Evolutionary conservation across 768 basidiomycete species (phyloP).

Genomic region (Hygrocybe punicea): DNA sequence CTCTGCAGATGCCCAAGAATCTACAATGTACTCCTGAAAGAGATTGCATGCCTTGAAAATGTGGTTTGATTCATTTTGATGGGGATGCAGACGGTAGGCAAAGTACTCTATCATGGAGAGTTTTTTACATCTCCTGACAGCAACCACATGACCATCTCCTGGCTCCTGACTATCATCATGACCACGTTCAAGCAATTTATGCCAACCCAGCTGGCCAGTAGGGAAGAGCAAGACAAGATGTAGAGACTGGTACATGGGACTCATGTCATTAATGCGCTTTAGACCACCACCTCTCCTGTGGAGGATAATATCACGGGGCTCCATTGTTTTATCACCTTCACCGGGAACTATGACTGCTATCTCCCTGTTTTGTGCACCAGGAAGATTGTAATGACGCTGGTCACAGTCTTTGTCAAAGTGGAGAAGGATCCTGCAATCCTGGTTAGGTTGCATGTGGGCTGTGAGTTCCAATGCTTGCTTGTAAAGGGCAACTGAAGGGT

Average conservation of each 20-base stretch:
- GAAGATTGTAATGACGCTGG: constrained; percentile 41
- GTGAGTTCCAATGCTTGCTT: constrained; percentile 24
- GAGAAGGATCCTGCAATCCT: constrained; percentile 7
- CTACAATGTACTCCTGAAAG: constrained; percentile 39
- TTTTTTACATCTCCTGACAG: constrained; percentile 11
- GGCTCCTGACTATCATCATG: background rate
- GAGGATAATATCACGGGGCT: constrained; percentile 36
- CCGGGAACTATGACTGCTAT: constrained; percentile 43
- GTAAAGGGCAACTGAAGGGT: constrained; percentile 21
- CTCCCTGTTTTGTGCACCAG: constrained; percentile 36
- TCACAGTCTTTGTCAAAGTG: constrained; percentile 22
- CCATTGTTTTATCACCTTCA: constrained; percentile 16
- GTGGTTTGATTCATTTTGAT: constrained; percentile 20
- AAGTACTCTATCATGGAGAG: constrained; percentile 26
- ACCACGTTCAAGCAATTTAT: constrained; percentile 5
- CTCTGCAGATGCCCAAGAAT: constrained; percentile 41
- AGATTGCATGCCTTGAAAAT: constrained; percentile 35
- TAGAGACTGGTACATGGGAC: constrained; percentile 37
- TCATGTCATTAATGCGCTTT: constrained; percentile 31
- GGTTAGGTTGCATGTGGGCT: background rate
- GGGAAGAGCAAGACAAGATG: constrained; percentile 48
- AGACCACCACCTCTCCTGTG: constrained; percentile 19
- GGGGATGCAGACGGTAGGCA: constrained; percentile 29
- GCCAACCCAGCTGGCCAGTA: constrained; percentile 38
- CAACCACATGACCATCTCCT: background rate